These are phyloP conservation scores for Curvularia sp. DNA, from an alignment of 2,329 filamentous ascomycete species.

Conservation along the genomic window DNA sequence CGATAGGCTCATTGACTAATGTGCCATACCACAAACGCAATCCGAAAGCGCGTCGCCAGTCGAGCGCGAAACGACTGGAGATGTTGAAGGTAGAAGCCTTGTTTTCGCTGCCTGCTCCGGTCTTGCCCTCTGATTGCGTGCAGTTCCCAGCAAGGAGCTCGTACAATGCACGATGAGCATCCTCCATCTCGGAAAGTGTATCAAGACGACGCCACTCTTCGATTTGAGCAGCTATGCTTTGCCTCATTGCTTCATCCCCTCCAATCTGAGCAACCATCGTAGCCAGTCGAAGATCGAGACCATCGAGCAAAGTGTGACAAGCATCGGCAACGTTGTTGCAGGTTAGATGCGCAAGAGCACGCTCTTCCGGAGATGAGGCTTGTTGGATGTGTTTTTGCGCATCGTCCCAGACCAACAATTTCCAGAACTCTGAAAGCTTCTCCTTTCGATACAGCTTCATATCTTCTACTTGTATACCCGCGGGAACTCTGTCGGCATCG, in stretches of 20 bases:
- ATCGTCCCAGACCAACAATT: conserved; percentile 50
- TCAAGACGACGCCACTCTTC: conserved; percentile 83
- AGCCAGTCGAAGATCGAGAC: conserved; percentile 82
- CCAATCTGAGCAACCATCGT: conserved; percentile 85
- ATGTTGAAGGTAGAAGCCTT: conserved; percentile 81
- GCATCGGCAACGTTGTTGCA: conserved; percentile 82
- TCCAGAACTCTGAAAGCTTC: conserved; percentile 73
- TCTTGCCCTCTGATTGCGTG: conserved; percentile 81
- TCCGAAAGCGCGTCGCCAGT: conserved; percentile 94
- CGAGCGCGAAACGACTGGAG: conserved; percentile 80
- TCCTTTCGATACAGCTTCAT: conserved; percentile 58
- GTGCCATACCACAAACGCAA: conserved; percentile 89
- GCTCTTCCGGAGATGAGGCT: conserved; percentile 75
- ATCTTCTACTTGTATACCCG: conserved; percentile 55
- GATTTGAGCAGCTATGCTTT: conserved; percentile 80
- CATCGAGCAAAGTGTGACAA: conserved; percentile 77
- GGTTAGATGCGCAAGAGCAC: conserved; percentile 80
- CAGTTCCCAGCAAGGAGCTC: conserved; percentile 88
- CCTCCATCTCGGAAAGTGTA: conserved; percentile 84
- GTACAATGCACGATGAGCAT: conserved; percentile 85
- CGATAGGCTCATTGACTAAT: conserved; percentile 70
- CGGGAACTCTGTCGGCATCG: conserved; percentile 49
- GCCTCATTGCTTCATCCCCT: conserved; percentile 71
- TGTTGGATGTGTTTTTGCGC: conserved; percentile 60
- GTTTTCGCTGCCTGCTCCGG: conserved; percentile 76